These are phyloP conservation scores for Alternaria consortialis DNA, from an alignment of 2,329 filamentous ascomycete species.

Conservation along the genomic window DNA sequence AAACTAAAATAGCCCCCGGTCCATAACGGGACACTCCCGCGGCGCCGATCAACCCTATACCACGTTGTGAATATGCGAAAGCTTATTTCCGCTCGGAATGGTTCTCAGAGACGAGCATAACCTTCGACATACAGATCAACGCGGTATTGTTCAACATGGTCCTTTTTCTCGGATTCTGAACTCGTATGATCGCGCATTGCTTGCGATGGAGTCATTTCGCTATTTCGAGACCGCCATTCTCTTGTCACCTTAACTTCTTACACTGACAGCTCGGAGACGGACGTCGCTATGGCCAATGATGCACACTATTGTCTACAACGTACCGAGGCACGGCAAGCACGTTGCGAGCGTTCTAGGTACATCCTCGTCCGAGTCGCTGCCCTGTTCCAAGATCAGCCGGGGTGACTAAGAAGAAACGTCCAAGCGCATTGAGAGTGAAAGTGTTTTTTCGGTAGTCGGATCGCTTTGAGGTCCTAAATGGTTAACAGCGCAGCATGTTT, in stretches of 20 bases:
- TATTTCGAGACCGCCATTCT: constrained; percentile 5
- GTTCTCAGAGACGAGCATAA: neutral
- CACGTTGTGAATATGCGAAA: constrained; percentile 7
- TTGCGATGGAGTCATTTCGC: neutral
- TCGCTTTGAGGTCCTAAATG: neutral
- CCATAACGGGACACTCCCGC: constrained; percentile 10
- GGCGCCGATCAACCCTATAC: constrained; percentile 13
- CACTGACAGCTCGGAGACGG: constrained; percentile 10
- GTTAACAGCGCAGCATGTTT: neutral
- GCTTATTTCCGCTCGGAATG: constrained; percentile 5
- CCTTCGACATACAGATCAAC: neutral
- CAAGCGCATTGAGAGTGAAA: neutral
- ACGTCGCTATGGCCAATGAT: constrained; percentile 7
- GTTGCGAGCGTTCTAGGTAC: neutral
- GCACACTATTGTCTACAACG: neutral
- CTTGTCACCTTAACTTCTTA: constrained; percentile 10
- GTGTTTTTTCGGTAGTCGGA: constrained; percentile 6
- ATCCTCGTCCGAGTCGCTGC: constrained; percentile 1
- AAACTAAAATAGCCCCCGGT: constrained; percentile 6
- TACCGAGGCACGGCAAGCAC: constrained; percentile 9
- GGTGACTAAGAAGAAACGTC: constrained; percentile 6
- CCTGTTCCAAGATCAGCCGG: constrained; percentile 8
- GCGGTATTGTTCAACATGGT: neutral
- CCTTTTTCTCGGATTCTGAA: neutral
- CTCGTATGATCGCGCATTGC: neutral